Evolutionary conservation across 805 yeast genomes (phyloP).

Genomic region (Yarrowia yakushimensis): DNA sequence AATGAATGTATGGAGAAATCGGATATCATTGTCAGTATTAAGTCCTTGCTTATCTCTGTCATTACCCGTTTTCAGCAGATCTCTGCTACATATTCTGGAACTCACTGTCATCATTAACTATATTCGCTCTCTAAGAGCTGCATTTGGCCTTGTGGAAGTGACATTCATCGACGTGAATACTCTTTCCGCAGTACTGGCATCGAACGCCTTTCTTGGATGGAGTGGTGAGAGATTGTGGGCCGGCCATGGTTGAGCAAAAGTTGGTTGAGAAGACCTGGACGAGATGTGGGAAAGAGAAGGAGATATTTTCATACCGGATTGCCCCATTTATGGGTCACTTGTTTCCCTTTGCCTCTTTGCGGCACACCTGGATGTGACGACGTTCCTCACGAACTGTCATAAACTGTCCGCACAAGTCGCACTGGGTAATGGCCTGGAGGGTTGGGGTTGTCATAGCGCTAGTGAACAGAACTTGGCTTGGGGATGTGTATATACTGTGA

Average conservation of each 20-base stretch:
- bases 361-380: background rate
- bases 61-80: too few species aligned
- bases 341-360: background rate
- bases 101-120: background rate
- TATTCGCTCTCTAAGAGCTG: background rate
- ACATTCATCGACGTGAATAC: background rate
- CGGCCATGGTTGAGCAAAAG: background rate
- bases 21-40: too few species aligned
- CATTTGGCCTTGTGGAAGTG: background rate
- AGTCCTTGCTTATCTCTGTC: too few species aligned
- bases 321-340: background rate
- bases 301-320: too few species aligned
- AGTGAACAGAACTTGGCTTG: too few species aligned
- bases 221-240: background rate
- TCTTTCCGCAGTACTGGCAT: background rate
- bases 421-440: background rate
- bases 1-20: too few species aligned
- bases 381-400: constrained; percentile 4
- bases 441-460: background rate
- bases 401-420: constrained; percentile 4
- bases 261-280: background rate
- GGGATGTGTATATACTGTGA: background rate
- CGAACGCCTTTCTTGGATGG: background rate
- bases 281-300: background rate
- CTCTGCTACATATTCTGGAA: too few species aligned